Conservation (phyloP, 2,329 filamentous ascomycete genomes). For the Seiridium unicorne region DNA sequence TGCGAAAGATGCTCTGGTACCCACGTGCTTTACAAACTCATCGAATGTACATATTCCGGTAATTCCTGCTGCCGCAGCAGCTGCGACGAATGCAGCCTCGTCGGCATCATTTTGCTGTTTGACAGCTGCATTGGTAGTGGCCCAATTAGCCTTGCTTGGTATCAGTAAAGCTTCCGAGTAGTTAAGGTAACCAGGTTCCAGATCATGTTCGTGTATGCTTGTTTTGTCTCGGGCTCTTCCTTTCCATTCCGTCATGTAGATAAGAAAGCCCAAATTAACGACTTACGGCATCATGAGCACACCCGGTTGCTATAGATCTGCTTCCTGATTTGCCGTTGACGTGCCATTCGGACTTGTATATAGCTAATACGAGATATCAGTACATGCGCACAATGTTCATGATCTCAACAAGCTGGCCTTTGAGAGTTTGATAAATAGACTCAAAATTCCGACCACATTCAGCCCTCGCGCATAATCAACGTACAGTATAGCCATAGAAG, state of each 20-base stretch:
- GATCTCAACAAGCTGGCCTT: too few species aligned
- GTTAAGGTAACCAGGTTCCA: background rate
- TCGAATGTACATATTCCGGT: background rate
- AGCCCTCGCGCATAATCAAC: too few species aligned
- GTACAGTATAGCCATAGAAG: too few species aligned
- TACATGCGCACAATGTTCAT: background rate
- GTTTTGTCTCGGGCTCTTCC: too few species aligned
- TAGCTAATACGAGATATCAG: background rate
- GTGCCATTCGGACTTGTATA: background rate
- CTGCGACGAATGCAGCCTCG: background rate
- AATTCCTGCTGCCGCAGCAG: background rate
- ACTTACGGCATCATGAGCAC: background rate
- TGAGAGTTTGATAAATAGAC: too few species aligned
- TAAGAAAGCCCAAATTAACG: too few species aligned
- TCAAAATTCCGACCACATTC: too few species aligned
- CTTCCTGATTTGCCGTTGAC: too few species aligned
- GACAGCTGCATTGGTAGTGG: too few species aligned
- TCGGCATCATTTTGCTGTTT: background rate
- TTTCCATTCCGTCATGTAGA: too few species aligned
- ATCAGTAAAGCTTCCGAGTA: background rate
- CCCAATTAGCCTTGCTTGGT: too few species aligned
- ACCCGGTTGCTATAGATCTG: background rate
- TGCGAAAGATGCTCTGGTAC: background rate
- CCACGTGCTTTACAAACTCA: background rate
- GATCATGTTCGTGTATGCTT: too few species aligned